These are phyloP conservation scores for Achaetomiella virescens DNA, from an alignment of 495 filamentous ascomycete species.

Conservation along the genomic window DNA sequence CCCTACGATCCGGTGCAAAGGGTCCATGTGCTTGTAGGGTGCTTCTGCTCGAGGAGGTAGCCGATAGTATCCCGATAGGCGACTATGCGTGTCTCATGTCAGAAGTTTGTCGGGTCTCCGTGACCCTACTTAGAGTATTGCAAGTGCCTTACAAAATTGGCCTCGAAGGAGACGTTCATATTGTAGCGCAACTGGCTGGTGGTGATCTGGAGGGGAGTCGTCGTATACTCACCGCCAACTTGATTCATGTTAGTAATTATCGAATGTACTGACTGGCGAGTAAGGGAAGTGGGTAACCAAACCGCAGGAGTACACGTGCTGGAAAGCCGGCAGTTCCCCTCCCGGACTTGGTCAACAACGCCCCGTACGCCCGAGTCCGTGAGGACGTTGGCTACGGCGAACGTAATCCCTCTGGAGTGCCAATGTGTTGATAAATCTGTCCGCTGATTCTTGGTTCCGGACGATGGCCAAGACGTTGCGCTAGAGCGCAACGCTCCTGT, in stretches of 20 bases:
- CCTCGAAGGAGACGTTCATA: slow-evolving; percentile 32
- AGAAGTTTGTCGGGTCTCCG: no score
- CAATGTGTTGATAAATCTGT: slow-evolving; percentile 35
- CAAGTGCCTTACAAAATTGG: slow-evolving; percentile 34
- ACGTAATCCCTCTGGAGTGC: slow-evolving; percentile 31
- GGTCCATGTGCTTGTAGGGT: slow-evolving; percentile 31
- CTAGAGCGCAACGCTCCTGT: slow-evolving; percentile 25
- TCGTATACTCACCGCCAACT: slow-evolving; percentile 31
- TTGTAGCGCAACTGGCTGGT: slow-evolving; percentile 24
- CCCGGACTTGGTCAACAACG: slow-evolving; percentile 35
- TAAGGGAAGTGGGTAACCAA: slow-evolving; percentile 7
- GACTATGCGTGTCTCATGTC: slow-evolving; percentile 17
- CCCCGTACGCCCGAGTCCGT: slow-evolving; percentile 29
- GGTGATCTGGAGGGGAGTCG: slow-evolving; percentile 26
- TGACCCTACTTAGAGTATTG: neutral
- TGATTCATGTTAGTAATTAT: neutral
- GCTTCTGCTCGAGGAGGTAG: slow-evolving; percentile 35
- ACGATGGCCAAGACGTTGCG: slow-evolving; percentile 37
- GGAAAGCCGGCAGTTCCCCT: slow-evolving; percentile 36
- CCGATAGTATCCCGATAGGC: slow-evolving; percentile 36
- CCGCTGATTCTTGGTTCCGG: slow-evolving; percentile 33
- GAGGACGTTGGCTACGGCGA: slow-evolving; percentile 30
- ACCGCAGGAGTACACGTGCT: slow-evolving; percentile 38
- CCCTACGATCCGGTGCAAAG: slow-evolving; percentile 36
- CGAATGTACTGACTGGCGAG: neutral